phyloP scores from a whole-genome alignment of 2,329 filamentous ascomycete genomes.

The Fusarium protoensiforme region DNA sequence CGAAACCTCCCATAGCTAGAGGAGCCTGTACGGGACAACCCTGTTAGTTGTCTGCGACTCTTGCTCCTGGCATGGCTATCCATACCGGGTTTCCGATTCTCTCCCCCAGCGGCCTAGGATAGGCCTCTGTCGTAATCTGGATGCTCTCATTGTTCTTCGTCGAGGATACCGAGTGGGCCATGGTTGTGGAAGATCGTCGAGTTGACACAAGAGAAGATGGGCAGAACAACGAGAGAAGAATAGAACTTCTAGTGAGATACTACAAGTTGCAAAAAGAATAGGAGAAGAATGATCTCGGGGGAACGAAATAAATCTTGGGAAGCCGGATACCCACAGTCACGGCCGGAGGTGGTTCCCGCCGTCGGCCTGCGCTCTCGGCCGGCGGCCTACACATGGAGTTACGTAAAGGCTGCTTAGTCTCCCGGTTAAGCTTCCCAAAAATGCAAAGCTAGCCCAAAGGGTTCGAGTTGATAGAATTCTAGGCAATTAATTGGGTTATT shows the following conservation, averaged over 20 bases:
- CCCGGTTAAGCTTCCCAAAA: neutral
- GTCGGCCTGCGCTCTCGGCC: neutral
- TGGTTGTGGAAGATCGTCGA: neutral
- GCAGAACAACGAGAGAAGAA: neutral
- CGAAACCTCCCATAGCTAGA: slow-evolving; percentile 43
- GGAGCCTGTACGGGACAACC: slow-evolving; percentile 6
- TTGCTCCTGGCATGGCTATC: neutral
- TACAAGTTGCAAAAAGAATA: neutral
- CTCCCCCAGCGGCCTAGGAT: neutral
- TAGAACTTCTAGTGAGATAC: neutral
- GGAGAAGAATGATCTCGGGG: neutral
- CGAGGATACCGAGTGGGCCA: slow-evolving; percentile 7
- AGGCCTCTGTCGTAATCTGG: neutral
- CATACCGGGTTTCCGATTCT: slow-evolving; percentile 20
- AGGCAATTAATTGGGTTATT: neutral
- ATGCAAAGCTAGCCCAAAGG: neutral
- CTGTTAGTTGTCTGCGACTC: neutral
- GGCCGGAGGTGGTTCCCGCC: neutral
- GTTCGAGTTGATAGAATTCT: neutral
- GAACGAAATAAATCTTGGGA: neutral
- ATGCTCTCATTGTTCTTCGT: slow-evolving; percentile 6
- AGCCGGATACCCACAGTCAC: neutral
- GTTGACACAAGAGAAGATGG: neutral
- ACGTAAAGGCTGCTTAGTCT: neutral
- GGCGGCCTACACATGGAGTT: neutral